Evolutionary conservation across 768 basidiomycete species (phyloP).

Genomic region (Dioszegia crocea): DNA sequence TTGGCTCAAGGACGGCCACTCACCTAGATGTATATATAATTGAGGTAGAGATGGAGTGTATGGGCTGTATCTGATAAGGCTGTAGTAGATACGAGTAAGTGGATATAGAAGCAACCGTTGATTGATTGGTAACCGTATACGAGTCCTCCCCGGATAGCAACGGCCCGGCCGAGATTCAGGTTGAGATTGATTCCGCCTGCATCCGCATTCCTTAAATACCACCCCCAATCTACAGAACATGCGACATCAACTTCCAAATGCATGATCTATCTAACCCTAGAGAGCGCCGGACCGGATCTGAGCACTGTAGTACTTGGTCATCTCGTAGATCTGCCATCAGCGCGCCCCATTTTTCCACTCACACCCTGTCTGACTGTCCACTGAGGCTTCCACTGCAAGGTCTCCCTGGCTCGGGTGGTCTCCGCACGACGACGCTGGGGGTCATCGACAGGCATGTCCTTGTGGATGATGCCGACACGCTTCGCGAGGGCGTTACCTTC

Average conservation of each 20-base stretch:
- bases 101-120: background rate
- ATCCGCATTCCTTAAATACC: background rate
- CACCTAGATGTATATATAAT: too few species aligned
- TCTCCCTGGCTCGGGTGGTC: conserved; percentile 79
- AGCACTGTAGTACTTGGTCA: conserved; percentile 41
- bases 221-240: too few species aligned
- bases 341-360: conserved; percentile 51
- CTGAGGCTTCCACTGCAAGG: conserved; percentile 81
- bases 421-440: conserved; percentile 92
- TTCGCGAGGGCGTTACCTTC: conserved; percentile 48
- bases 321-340: conserved; percentile 18
- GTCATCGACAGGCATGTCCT: conserved; percentile 56
- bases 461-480: conserved; percentile 50
- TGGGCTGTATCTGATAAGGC: too few species aligned
- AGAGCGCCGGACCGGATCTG: conserved; percentile 7
- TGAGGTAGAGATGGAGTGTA: too few species aligned
- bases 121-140: too few species aligned
- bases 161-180: background rate
- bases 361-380: conserved; percentile 92
- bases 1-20: too few species aligned
- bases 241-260: background rate
- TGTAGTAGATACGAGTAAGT: too few species aligned
- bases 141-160: background rate
- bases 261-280: background rate
- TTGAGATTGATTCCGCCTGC: background rate